Conservation (phyloP, 2,329 filamentous ascomycete genomes). For the Colletotrichum shisoi region DNA sequence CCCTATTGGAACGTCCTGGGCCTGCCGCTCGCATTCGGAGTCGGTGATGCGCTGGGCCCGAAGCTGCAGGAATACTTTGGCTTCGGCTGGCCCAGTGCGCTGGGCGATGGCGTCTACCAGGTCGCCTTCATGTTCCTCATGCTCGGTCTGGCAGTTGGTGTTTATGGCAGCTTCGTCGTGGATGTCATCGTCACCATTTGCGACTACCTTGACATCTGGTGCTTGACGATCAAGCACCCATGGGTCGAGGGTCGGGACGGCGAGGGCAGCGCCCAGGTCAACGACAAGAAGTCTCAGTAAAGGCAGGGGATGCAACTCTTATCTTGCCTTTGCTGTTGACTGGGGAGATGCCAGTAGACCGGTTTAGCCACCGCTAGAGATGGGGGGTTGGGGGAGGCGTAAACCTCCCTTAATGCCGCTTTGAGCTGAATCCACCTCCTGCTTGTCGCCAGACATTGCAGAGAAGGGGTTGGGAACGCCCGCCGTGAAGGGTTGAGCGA, state of each 20-base stretch:
- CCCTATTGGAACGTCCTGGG: slow-evolving; percentile 89
- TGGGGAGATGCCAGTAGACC: not conserved
- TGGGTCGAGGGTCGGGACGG: slow-evolving; percentile 56
- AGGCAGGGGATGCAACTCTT: not conserved
- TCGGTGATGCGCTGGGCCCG: slow-evolving; percentile 82
- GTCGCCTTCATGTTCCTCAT: slow-evolving; percentile 90
- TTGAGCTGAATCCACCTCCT: not conserved
- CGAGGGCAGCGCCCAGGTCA: slow-evolving; percentile 45
- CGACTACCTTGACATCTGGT: slow-evolving; percentile 98
- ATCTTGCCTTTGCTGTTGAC: not conserved
- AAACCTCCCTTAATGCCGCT: not conserved
- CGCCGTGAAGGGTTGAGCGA: not conserved
- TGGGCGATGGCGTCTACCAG: slow-evolving; percentile 83
- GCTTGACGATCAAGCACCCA: slow-evolving; percentile 92
- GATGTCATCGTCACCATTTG: slow-evolving; percentile 98
- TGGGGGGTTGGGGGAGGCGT: no score
- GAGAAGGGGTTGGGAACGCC: not conserved
- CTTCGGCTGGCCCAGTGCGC: slow-evolving; percentile 77
- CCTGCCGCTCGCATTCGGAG: slow-evolving; percentile 77
- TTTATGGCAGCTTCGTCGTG: slow-evolving; percentile 97
- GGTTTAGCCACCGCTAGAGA: not conserved
- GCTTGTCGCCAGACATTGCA: not conserved
- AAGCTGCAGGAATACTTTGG: slow-evolving; percentile 65
- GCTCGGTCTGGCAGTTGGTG: slow-evolving; percentile 81
- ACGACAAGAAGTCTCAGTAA: slow-evolving; percentile 53